phyloP scores from a whole-genome alignment of 2,329 filamentous ascomycete species.

The Neocucurbitaria cava region DNA sequence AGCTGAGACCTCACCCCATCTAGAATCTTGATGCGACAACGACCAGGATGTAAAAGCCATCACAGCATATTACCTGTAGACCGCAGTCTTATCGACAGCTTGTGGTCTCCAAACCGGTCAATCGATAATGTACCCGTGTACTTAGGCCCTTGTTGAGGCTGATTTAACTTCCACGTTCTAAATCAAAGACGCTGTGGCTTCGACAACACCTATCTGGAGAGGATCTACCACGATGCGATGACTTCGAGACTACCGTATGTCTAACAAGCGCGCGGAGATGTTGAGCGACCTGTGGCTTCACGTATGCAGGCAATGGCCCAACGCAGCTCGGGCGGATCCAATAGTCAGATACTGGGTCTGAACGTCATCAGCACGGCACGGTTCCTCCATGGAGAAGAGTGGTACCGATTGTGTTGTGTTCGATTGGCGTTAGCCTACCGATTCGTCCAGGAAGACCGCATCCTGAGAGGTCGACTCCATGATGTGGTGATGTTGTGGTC shows the following conservation, averaged over 20 bases:
- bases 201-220: background rate
- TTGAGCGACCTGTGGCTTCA: slow-evolving; percentile 2
- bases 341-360: slow-evolving; percentile 11
- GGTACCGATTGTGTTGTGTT: background rate
- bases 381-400: background rate
- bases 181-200: background rate
- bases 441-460: background rate
- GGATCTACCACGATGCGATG: background rate
- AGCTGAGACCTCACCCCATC: background rate
- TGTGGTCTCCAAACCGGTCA: background rate
- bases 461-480: slow-evolving; percentile 15
- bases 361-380: slow-evolving; percentile 11
- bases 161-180: background rate
- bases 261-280: background rate
- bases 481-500: slow-evolving; percentile 22
- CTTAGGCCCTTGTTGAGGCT: background rate
- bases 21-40: background rate
- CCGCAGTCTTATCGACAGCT: background rate
- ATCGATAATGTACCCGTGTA: background rate
- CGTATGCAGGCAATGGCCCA: slow-evolving; percentile 1
- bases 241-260: background rate
- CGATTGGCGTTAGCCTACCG: background rate
- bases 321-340: slow-evolving; percentile 10
- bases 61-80: background rate
- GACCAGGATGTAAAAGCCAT: background rate